phyloP scores from a whole-genome alignment of 331 rosid genomes.

The Saraca asoca region DNA sequence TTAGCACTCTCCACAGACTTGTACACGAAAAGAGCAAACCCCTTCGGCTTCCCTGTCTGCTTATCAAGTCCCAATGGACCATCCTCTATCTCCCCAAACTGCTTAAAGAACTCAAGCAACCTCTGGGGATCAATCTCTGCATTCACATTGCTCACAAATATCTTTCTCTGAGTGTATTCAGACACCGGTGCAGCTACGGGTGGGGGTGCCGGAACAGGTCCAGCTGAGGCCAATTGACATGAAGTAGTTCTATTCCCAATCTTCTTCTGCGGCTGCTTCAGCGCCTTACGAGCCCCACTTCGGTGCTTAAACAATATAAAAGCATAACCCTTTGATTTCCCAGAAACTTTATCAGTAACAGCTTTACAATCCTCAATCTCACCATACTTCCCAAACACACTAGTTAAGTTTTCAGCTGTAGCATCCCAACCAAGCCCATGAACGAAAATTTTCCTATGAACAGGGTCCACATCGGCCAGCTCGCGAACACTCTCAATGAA shows the following conservation, averaged over 20 bases:
- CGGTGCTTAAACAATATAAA: slow-evolving; percentile 60
- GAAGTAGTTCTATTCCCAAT: slow-evolving; percentile 41
- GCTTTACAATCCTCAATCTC: slow-evolving; percentile 69
- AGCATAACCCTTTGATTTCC: slow-evolving; percentile 64
- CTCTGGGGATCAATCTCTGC: slow-evolving; percentile 41
- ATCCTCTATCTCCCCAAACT: slow-evolving; percentile 52
- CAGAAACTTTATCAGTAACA: slow-evolving; percentile 56
- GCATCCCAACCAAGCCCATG: slow-evolving; percentile 75
- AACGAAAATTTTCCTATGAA: slow-evolving; percentile 64
- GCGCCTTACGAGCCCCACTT: slow-evolving; percentile 49
- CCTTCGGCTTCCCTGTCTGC: slow-evolving; percentile 48
- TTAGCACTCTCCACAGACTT: slow-evolving; percentile 40
- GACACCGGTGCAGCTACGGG: slow-evolving; percentile 33
- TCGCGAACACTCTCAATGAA: slow-evolving; percentile 46
- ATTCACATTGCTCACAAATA: slow-evolving; percentile 54
- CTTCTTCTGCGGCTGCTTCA: slow-evolving; percentile 51
- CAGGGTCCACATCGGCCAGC: slow-evolving; percentile 67
- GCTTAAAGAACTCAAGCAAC: slow-evolving; percentile 32
- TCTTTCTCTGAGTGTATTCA: slow-evolving; percentile 50
- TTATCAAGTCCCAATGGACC: slow-evolving; percentile 54
- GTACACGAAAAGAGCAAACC: slow-evolving; percentile 51
- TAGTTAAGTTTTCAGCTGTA: slow-evolving; percentile 51
- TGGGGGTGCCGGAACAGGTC: slow-evolving; percentile 44
- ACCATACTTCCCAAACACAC: slow-evolving; percentile 55
- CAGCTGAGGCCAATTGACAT: slow-evolving; percentile 43